Percentiles rank a stretch among this genome's conserved stretches.
Evolutionary conservation across 129 eudicot genomes (phyloP).

Genomic region (Erigeron canadensis): DNA sequence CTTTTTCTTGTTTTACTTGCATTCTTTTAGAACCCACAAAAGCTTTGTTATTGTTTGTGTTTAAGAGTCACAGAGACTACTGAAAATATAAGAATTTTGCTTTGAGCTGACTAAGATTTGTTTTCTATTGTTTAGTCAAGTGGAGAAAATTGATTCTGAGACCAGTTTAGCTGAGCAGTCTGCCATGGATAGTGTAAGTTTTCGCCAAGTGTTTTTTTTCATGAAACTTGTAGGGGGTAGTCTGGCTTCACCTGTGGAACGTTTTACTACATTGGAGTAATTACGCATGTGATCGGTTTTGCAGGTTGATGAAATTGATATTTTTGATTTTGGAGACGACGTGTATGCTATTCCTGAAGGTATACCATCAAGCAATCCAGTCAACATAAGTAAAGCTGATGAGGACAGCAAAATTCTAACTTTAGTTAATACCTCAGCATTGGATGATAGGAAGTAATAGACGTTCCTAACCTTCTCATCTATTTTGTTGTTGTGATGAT

Average conservation of each 20-base stretch:
- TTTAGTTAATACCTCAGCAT: not conserved
- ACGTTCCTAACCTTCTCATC: too few relatives aligned
- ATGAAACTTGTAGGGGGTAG: not conserved
- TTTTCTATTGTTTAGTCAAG: not conserved
- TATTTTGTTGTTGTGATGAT: not conserved
- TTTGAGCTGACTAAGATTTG: not conserved
- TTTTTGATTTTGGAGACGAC: slow-evolving; percentile 1
- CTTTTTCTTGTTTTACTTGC: not conserved
- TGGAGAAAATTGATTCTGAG: not conserved
- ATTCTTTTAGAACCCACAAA: not conserved
- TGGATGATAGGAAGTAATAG: too few relatives aligned
- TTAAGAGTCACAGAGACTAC: not conserved
- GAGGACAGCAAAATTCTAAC: not conserved
- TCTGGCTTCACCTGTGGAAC: not conserved
- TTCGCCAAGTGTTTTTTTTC: not conserved
- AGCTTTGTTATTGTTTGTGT: not conserved
- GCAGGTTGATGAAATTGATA: not conserved
- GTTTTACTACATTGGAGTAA: not conserved
- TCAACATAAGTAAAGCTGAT: not conserved
- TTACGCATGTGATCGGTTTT: not conserved
- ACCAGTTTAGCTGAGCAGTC: not conserved
- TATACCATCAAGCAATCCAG: not conserved
- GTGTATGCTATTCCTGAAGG: not conserved
- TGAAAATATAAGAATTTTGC: not conserved
- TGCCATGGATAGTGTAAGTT: not conserved